Conservation (phyloP, 805 yeast species). For the Lipomyces kockii region DNA sequence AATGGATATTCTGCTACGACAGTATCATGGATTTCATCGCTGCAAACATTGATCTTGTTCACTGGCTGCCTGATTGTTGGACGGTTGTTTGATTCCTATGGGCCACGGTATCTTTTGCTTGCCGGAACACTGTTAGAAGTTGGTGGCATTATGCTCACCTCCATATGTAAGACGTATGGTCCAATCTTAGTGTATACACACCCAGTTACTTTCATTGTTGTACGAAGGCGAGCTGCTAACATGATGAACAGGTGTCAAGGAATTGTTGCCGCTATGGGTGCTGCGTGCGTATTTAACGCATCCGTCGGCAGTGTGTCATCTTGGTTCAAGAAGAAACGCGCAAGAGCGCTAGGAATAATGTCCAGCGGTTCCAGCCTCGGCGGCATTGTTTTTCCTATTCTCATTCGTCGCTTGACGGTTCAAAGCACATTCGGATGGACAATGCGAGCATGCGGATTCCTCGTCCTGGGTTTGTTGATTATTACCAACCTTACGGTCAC, state of each 20-base stretch:
- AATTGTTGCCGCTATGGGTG: constrained; percentile 26
- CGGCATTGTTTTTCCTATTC: constrained; percentile 55
- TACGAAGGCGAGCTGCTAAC: constrained; percentile 51
- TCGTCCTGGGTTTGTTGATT: constrained; percentile 46
- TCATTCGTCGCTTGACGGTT: constrained; percentile 50
- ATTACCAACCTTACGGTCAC: constrained; percentile 40
- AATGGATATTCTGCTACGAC: constrained; percentile 39
- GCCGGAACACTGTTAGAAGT: constrained; percentile 39
- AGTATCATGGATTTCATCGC: constrained; percentile 46
- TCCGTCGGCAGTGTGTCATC: constrained; percentile 32
- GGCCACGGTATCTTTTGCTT: constrained; percentile 31
- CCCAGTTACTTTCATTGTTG: constrained; percentile 51
- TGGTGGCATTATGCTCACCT: constrained; percentile 44
- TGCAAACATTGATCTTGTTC: constrained; percentile 42
- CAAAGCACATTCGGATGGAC: constrained; percentile 61
- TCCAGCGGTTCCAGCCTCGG: constrained; percentile 60
- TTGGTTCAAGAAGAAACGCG: constrained; percentile 53
- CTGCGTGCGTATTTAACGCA: constrained; percentile 28
- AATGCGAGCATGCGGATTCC: constrained; percentile 55
- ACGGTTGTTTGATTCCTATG: constrained; percentile 35
- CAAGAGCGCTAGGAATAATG: constrained; percentile 53
- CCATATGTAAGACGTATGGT: constrained; percentile 49
- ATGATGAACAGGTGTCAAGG: constrained; percentile 50
- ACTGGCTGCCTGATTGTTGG: constrained; percentile 37
- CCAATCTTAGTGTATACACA: constrained; percentile 60